Percentiles rank a stretch among this genome's conserved stretches.
These are phyloP conservation scores for Saccharomycopsis sp. DNA, from an alignment of 805 yeast genomes.

Conservation along the genomic window DNA sequence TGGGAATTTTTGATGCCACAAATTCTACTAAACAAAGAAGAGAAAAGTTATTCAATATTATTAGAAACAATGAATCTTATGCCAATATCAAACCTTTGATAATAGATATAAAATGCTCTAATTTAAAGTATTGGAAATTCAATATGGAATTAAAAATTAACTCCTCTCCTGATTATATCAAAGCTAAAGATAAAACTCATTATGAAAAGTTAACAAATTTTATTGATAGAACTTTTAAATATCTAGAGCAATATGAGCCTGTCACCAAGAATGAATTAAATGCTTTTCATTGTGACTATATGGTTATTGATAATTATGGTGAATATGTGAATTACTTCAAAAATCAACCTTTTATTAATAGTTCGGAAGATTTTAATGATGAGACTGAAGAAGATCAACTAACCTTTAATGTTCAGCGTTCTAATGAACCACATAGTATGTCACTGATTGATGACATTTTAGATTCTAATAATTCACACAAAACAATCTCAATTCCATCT, in stretches of 20 bases:
- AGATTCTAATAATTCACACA: no score
- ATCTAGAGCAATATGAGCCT: conserved; percentile 9
- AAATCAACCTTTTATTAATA: no score
- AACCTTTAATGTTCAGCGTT: no score
- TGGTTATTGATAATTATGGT: background rate
- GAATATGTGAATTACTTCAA: background rate
- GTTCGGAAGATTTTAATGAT: no score
- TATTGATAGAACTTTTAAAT: conserved; percentile 4
- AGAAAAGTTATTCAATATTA: no score
- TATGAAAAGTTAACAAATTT: conserved; percentile 10
- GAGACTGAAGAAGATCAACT: no score
- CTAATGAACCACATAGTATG: no score
- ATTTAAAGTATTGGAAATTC: conserved; percentile 12
- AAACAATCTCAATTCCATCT: no score
- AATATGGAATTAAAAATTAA: conserved; percentile 14
- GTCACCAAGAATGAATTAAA: conserved; percentile 3
- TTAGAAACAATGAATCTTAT: no score
- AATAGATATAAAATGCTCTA: conserved; percentile 12
- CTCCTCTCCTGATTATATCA: conserved; percentile 11
- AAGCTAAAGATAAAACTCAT: background rate
- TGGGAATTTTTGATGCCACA: conserved; percentile 44
- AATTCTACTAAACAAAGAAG: conserved; percentile 37
- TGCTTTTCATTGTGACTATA: conserved; percentile 6
- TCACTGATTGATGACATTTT: no score
- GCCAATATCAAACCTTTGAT: no score